These are phyloP conservation scores for Angophora floribunda DNA, from an alignment of 345 rosid species.

Conservation along the genomic window DNA sequence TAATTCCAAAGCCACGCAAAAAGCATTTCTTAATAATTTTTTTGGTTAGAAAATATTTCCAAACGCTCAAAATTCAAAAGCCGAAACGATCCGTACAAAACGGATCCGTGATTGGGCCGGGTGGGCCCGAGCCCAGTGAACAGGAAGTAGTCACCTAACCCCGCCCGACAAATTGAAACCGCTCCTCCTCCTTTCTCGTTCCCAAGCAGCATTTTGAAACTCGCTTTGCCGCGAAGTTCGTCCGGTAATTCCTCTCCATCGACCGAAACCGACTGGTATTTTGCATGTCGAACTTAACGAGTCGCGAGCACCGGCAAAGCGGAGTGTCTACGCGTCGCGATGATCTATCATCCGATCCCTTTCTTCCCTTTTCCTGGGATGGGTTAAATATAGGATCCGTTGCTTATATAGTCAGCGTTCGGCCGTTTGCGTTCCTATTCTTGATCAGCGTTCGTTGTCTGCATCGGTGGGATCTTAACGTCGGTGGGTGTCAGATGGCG, in stretches of 20 bases:
- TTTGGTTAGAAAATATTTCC: background rate
- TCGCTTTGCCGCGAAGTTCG: background rate
- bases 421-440: background rate
- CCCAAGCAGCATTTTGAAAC: background rate
- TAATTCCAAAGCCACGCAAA: background rate
- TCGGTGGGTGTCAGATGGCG: background rate
- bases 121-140: background rate
- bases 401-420: background rate
- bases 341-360: background rate
- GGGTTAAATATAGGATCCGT: background rate
- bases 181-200: background rate
- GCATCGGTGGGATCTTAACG: background rate
- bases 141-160: background rate
- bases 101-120: background rate
- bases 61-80: background rate
- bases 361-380: background rate
- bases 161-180: background rate
- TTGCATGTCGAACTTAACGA: background rate
- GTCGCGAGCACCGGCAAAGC: background rate
- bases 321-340: background rate
- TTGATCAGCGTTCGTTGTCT: background rate
- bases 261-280: background rate
- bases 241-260: background rate
- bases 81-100: background rate
- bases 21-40: background rate